These are phyloP conservation scores for Vaccinium darrowii DNA, from an alignment of 148 eudicot genomes.

Conservation along the genomic window DNA sequence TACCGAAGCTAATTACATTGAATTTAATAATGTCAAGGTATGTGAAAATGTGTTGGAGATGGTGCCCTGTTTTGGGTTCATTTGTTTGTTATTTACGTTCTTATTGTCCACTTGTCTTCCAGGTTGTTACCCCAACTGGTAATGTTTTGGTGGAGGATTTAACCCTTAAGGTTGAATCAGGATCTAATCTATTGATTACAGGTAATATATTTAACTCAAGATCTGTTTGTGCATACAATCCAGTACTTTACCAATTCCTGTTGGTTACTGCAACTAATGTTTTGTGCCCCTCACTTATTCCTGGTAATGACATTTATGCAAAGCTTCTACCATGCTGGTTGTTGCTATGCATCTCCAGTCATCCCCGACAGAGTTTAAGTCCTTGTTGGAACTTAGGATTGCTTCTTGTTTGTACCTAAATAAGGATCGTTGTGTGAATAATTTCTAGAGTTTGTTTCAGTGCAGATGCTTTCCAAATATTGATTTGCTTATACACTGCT, in stretches of 20 bases:
- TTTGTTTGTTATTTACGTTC: background rate
- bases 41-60: slow-evolving; percentile 5
- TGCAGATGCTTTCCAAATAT: background rate
- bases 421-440: background rate
- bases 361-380: background rate
- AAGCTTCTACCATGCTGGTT: background rate
- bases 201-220: slow-evolving; percentile 41
- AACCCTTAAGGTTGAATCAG: slow-evolving; percentile 76
- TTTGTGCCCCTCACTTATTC: background rate
- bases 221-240: slow-evolving; percentile 12
- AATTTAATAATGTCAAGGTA: slow-evolving; percentile 90
- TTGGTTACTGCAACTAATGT: background rate
- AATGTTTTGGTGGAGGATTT: slow-evolving; percentile 92
- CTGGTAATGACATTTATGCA: background rate
- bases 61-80: background rate
- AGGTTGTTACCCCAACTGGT: slow-evolving; percentile 65
- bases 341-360: background rate
- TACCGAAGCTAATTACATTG: slow-evolving; percentile 89
- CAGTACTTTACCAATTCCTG: background rate
- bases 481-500: slow-evolving; percentile 6
- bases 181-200: slow-evolving; percentile 96
- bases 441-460: background rate
- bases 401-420: background rate
- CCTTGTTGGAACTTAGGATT: background rate
- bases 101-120: background rate